Evolutionary conservation across 768 basidiomycete genomes (phyloP).

Genomic region (Cyclocybe aegerita): DNA sequence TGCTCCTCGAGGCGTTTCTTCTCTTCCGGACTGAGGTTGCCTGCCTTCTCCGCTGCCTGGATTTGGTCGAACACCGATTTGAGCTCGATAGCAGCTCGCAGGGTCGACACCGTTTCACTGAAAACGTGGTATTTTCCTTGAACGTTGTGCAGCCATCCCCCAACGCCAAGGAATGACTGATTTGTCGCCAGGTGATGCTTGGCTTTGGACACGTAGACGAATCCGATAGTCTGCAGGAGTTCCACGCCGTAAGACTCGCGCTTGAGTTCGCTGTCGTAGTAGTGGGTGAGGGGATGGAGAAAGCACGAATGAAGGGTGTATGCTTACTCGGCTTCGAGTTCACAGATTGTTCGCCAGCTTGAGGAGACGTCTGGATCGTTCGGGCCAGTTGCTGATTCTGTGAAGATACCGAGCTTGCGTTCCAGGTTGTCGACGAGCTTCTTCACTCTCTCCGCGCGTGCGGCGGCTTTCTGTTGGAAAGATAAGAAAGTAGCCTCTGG

Average conservation of each 20-base stretch:
- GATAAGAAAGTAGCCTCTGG: slow-evolving; percentile 8
- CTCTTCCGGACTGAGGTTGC: slow-evolving; percentile 76
- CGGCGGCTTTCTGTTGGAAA: slow-evolving; percentile 68
- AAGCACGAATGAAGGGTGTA: slow-evolving; percentile 1
- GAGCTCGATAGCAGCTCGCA: slow-evolving; percentile 84
- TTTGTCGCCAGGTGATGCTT: slow-evolving; percentile 80
- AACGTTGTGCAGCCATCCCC: slow-evolving; percentile 91
- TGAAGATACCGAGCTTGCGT: slow-evolving; percentile 83
- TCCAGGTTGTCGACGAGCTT: slow-evolving; percentile 79
- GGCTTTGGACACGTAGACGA: slow-evolving; percentile 79
- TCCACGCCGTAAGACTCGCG: slow-evolving; percentile 87
- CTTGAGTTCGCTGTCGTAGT: slow-evolving; percentile 67
- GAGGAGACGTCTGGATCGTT: slow-evolving; percentile 65
- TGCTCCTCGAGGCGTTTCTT: slow-evolving; percentile 84
- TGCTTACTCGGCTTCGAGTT: slow-evolving; percentile 79
- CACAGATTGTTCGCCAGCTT: slow-evolving; percentile 78
- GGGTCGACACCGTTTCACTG: slow-evolving; percentile 90
- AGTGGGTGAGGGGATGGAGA: slow-evolving; percentile 2
- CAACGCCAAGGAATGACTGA: slow-evolving; percentile 76
- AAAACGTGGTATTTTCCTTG: slow-evolving; percentile 93
- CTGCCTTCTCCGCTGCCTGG: slow-evolving; percentile 84
- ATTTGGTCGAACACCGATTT: slow-evolving; percentile 92
- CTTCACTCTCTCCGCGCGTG: slow-evolving; percentile 70
- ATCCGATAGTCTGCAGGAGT: slow-evolving; percentile 81
- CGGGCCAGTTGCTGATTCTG: slow-evolving; percentile 75